These are phyloP conservation scores for Eleusine coracana DNA, from an alignment of 176 grass and related monocot genomes.

Conservation along the genomic window DNA sequence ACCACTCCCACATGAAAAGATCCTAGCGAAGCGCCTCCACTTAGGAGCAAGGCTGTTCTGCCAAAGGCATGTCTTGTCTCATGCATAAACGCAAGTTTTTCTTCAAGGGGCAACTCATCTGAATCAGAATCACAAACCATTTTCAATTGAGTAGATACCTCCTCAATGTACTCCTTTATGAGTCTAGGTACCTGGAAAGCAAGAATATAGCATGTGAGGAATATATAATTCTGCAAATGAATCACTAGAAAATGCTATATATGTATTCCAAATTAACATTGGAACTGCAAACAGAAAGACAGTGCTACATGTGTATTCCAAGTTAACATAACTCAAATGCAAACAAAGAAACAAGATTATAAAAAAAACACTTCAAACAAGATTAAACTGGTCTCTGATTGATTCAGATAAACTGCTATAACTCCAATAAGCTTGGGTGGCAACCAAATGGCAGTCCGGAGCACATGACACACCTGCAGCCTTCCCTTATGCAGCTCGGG, in stretches of 20 bases:
- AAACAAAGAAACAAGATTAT: background rate
- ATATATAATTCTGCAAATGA: conserved; percentile 59
- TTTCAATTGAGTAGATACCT: conserved; percentile 85
- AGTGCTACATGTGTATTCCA: conserved; percentile 13
- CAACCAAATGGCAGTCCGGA: background rate
- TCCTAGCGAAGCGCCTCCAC: conserved; percentile 91
- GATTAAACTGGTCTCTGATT: background rate
- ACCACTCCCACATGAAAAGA: conserved; percentile 93
- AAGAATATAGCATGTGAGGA: conserved; percentile 58
- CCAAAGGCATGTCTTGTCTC: conserved; percentile 97
- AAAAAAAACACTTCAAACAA: background rate
- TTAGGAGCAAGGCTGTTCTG: conserved; percentile 85
- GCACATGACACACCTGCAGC: conserved; percentile 67
- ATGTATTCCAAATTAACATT: conserved; percentile 15
- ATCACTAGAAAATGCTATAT: conserved; percentile 54
- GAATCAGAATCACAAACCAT: conserved; percentile 89
- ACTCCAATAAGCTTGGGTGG: background rate
- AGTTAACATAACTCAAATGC: background rate
- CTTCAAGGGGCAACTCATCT: conserved; percentile 80
- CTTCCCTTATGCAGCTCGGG: conserved; percentile 91
- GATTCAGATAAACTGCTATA: background rate
- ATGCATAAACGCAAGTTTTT: conserved; percentile 95
- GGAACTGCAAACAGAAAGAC: too few species aligned
- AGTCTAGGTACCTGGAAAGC: conserved; percentile 71
- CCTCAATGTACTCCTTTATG: conserved; percentile 96